Evolutionary conservation across 495 filamentous ascomycete genomes (phyloP).

Genomic region (Aspergillus wentii): DNA sequence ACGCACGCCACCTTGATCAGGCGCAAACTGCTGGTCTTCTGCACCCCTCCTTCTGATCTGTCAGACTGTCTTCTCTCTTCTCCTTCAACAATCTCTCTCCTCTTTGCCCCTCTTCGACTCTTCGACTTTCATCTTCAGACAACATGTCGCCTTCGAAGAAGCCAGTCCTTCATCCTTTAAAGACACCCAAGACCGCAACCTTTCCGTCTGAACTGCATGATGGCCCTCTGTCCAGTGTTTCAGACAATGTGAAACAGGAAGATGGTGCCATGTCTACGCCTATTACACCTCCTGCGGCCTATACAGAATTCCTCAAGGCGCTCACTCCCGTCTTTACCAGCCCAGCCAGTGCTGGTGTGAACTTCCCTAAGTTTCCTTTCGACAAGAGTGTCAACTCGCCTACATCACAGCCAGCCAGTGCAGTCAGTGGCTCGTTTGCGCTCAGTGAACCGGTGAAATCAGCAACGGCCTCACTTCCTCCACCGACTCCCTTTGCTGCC

Average conservation of each 20-base stretch:
- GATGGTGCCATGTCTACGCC: slow-evolving; percentile 62
- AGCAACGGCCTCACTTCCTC: slow-evolving; percentile 29
- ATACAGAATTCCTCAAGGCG: slow-evolving; percentile 85
- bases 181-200: slow-evolving; percentile 71
- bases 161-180: slow-evolving; percentile 64
- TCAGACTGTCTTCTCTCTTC: not conserved
- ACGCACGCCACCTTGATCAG: too few species aligned
- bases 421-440: slow-evolving; percentile 29
- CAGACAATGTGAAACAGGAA: slow-evolving; percentile 42
- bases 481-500: slow-evolving; percentile 25
- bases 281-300: slow-evolving; percentile 87
- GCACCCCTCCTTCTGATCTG: too few species aligned
- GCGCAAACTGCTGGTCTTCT: too few species aligned
- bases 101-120: slow-evolving; percentile 3
- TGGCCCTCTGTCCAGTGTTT: slow-evolving; percentile 23
- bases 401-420: slow-evolving; percentile 35
- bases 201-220: slow-evolving; percentile 72
- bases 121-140: too few species aligned
- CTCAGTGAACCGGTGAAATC: slow-evolving; percentile 15
- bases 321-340: slow-evolving; percentile 61
- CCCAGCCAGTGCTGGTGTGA: slow-evolving; percentile 27
- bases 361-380: slow-evolving; percentile 27
- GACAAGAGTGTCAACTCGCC: slow-evolving; percentile 22
- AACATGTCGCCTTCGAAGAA: slow-evolving; percentile 55
- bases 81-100: slow-evolving; percentile 1